Evolutionary conservation across 2,329 filamentous ascomycete genomes (phyloP).

Genomic region (Calonectria multiphialidica): DNA sequence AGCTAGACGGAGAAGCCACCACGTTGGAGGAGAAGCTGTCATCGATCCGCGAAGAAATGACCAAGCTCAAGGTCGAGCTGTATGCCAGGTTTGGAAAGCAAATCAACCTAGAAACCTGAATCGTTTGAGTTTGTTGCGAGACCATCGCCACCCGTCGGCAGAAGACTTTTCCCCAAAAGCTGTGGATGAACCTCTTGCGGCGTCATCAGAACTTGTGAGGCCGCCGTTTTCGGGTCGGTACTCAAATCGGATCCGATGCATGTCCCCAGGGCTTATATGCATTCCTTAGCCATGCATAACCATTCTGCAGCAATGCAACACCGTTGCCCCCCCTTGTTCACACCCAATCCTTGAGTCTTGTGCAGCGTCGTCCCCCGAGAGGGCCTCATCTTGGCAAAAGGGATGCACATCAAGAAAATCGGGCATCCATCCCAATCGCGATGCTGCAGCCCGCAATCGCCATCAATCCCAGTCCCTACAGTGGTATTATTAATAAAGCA

Average conservation of each 20-base stretch:
- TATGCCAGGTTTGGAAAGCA: conserved; percentile 96
- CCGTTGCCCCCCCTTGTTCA: neutral
- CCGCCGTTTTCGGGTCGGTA: conserved; percentile 14
- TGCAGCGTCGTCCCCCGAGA: neutral
- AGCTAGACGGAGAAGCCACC: conserved; percentile 82
- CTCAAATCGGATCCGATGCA: conserved; percentile 33
- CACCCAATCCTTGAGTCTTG: neutral
- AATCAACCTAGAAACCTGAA: conserved; percentile 93
- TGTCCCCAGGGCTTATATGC: conserved; percentile 14
- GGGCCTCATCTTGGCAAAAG: conserved; percentile 1
- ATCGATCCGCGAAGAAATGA: conserved; percentile 86
- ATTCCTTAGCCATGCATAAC: conserved; percentile 12
- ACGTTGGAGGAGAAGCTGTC: conserved; percentile 82
- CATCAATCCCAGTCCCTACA: conserved; percentile 14
- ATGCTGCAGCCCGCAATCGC: conserved; percentile 25
- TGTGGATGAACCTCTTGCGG: conserved; percentile 5
- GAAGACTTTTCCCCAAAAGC: conserved; percentile 35
- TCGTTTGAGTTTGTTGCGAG: conserved; percentile 13
- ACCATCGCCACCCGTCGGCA: conserved; percentile 20
- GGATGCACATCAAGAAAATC: neutral
- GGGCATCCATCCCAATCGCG: conserved; percentile 3
- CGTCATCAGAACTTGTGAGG: conserved; percentile 34
- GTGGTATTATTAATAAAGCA: conserved; percentile 12
- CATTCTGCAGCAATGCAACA: conserved; percentile 9
- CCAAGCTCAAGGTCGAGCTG: conserved; percentile 87